These are phyloP conservation scores for Zasmidium cellare DNA, from an alignment of 2,329 filamentous ascomycete genomes.

Conservation along the genomic window DNA sequence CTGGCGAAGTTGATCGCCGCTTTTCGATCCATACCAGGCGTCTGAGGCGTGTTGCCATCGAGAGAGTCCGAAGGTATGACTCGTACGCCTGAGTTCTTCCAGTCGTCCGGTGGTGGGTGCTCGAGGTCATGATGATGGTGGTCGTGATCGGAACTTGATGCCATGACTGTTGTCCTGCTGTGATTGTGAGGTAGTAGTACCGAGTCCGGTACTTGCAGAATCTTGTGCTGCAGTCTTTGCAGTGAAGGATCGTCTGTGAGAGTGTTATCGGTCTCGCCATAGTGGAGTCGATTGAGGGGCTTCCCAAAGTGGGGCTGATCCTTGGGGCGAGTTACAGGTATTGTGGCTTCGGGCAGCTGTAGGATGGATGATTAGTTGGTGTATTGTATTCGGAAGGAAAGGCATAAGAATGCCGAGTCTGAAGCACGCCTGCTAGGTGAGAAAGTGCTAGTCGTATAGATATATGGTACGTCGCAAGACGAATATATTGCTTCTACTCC, in stretches of 20 bases:
- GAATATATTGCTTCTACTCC: slow-evolving; percentile 15
- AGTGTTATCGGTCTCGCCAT: background rate
- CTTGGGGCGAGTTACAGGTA: background rate
- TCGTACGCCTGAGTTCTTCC: slow-evolving; percentile 45
- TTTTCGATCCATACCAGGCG: slow-evolving; percentile 46
- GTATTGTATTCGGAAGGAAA: too few relatives aligned
- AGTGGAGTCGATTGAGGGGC: slow-evolving; percentile 3
- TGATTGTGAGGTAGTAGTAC: background rate
- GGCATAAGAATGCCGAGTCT: too few relatives aligned
- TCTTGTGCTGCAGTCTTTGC: too few relatives aligned
- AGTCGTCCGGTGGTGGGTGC: slow-evolving; percentile 30
- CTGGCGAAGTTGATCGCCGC: slow-evolving; percentile 48
- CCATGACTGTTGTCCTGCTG: background rate
- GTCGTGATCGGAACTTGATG: slow-evolving; percentile 2
- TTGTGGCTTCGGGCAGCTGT: too few relatives aligned
- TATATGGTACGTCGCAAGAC: too few relatives aligned
- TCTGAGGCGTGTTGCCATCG: slow-evolving; percentile 45
- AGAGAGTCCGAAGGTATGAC: slow-evolving; percentile 44
- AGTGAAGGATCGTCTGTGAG: too few relatives aligned
- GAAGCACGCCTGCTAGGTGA: too few relatives aligned
- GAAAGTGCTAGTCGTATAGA: too few relatives aligned
- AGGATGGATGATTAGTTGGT: too few relatives aligned
- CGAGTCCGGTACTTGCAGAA: too few relatives aligned
- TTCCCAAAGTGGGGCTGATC: slow-evolving; percentile 2
- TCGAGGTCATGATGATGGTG: slow-evolving; percentile 15